A percentile compares a stretch with the other conserved stretches of the same genome.
These are phyloP conservation scores for Cladosporium halotolerans DNA, from an alignment of 2,329 filamentous ascomycete genomes.

Conservation along the genomic window DNA sequence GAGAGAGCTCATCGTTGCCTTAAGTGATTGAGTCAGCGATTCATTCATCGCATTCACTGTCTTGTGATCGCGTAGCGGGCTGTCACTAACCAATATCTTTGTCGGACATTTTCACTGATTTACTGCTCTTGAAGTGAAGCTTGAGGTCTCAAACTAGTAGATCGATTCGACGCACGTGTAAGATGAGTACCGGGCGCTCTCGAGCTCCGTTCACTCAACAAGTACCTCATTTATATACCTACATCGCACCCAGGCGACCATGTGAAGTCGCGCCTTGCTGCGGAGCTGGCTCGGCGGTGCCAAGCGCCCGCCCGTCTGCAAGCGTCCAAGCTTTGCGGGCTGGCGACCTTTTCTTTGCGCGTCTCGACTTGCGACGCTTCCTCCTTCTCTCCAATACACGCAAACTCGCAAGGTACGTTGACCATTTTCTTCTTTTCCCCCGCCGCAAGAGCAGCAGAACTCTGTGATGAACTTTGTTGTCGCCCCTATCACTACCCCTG, in stretches of 20 bases:
- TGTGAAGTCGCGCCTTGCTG: neutral
- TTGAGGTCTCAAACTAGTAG: too few relatives aligned
- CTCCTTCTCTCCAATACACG: slow-evolving; percentile 1
- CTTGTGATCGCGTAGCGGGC: neutral
- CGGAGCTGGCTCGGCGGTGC: neutral
- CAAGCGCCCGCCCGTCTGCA: too few relatives aligned
- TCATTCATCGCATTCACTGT: slow-evolving; percentile 2
- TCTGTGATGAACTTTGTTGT: slow-evolving; percentile 53
- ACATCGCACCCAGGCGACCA: neutral
- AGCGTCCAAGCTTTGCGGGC: too few relatives aligned
- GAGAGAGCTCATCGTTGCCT: slow-evolving; percentile 53
- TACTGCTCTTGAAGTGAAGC: too few relatives aligned
- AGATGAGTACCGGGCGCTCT: neutral
- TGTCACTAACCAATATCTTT: slow-evolving; percentile 41
- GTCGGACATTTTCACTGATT: slow-evolving; percentile 43
- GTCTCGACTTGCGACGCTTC: neutral
- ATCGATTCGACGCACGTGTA: neutral
- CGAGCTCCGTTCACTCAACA: neutral
- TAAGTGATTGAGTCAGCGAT: neutral
- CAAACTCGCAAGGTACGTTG: slow-evolving; percentile 17
- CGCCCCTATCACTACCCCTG: slow-evolving; percentile 55
- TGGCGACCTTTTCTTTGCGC: neutral
- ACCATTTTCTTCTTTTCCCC: slow-evolving; percentile 8
- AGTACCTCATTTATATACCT: neutral
- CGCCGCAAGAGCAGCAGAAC: slow-evolving; percentile 17